A percentile compares a stretch with the other conserved stretches of the same genome.
Evolutionary conservation across 2,329 filamentous ascomycete species (phyloP).

Genomic region (Emmonsia crescens): DNA sequence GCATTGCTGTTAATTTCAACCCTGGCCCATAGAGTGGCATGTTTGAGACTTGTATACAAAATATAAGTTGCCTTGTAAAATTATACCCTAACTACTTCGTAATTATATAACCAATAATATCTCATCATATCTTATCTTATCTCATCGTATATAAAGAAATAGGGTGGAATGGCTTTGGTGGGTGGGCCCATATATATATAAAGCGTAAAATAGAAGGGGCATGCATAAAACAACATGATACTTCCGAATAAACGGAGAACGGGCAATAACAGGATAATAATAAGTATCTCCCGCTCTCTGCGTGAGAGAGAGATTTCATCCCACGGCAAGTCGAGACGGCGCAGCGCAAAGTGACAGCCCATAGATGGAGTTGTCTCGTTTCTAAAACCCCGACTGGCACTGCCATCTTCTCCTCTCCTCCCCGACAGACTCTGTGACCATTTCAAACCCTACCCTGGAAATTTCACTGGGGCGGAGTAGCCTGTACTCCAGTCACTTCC

Average conservation of each 20-base stretch:
- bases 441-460: neutral
- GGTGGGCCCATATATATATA: neutral
- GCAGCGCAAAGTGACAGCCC: neutral
- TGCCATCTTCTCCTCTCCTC: neutral
- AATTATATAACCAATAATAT: neutral
- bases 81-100: neutral
- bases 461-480: neutral
- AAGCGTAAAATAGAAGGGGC: neutral
- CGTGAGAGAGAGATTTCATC: neutral
- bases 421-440: neutral
- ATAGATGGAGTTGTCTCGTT: neutral
- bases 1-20: neutral
- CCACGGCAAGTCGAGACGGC: neutral
- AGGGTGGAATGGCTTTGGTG: neutral
- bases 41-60: neutral
- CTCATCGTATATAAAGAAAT: neutral
- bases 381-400: neutral
- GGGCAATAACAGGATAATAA: neutral
- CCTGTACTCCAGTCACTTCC: slow-evolving; percentile 6
- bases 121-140: neutral
- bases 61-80: neutral
- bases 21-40: neutral
- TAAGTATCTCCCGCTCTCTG: neutral
- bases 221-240: neutral
- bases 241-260: neutral